A percentile compares a stretch with the other conserved stretches of the same genome.
Conservation (phyloP, 2,329 filamentous ascomycete genomes). For the Talaromyces verruculosus region DNA sequence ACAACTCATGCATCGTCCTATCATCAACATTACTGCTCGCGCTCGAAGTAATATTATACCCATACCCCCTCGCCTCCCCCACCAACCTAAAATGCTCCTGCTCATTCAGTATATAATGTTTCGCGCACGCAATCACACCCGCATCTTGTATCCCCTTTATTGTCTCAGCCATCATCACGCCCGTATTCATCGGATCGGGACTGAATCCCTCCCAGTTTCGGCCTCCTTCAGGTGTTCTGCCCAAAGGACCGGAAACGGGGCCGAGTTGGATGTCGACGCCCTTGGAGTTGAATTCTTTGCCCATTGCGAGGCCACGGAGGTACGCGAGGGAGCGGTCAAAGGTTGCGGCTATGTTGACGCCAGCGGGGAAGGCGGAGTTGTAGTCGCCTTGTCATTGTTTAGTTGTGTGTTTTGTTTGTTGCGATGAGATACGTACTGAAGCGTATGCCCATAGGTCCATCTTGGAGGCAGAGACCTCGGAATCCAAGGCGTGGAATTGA, state of each 20-base stretch:
- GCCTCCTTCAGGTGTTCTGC: slow-evolving; percentile 65
- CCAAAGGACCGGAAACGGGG: slow-evolving; percentile 72
- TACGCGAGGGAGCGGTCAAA: slow-evolving; percentile 73
- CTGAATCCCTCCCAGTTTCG: slow-evolving; percentile 68
- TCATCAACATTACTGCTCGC: slow-evolving; percentile 63
- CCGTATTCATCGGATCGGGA: slow-evolving; percentile 73
- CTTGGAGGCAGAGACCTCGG: slow-evolving; percentile 77
- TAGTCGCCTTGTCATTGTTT: slow-evolving; percentile 61
- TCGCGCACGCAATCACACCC: slow-evolving; percentile 79
- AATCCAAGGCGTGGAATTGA: slow-evolving; percentile 56
- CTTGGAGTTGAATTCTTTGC: slow-evolving; percentile 70
- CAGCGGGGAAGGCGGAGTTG: slow-evolving; percentile 76
- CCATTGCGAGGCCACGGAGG: slow-evolving; percentile 70
- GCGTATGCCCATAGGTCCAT: slow-evolving; percentile 77
- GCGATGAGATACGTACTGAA: slow-evolving; percentile 46
- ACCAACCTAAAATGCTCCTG: slow-evolving; percentile 70
- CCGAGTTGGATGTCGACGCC: slow-evolving; percentile 74
- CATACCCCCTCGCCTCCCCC: slow-evolving; percentile 58
- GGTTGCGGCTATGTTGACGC: slow-evolving; percentile 75
- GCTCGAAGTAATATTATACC: slow-evolving; percentile 62
- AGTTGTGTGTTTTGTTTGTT: not conserved
- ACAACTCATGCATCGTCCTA: slow-evolving; percentile 63
- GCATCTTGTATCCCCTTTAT: slow-evolving; percentile 78
- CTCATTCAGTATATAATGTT: slow-evolving; percentile 73
- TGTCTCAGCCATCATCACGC: slow-evolving; percentile 68